Base-by-base conservation (phyloP, 2,329 filamentous ascomycete genomes). In the Diaporthe sp. region DNA sequence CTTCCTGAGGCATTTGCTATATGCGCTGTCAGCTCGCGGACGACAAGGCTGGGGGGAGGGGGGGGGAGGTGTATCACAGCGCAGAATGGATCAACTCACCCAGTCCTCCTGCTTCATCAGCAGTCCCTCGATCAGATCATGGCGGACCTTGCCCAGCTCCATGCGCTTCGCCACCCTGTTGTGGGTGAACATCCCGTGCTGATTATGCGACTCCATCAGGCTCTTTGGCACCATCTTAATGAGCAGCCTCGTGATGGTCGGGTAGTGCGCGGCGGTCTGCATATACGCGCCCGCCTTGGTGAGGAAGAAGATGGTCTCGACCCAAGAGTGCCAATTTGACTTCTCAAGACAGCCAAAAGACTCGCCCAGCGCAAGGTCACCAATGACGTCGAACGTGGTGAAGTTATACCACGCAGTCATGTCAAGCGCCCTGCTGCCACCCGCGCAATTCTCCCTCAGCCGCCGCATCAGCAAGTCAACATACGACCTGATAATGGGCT, bases 291-390 rank as follows among this genome's bases (percentile, higher is more conserved):
- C 47, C 10, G 52, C 6, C 47, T 72, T 75, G 47, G 74, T 64
- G 12, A 38, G 45, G 22, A 40, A 42, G 35, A 76, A 76, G 69
- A 76, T 69, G 54, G 72, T 74, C n/a, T 68, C 10, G 5, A 76
- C 69, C 75, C 75, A 76, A 7, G 72, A 70, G 64, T 76, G 75
- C 35, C 72, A 76, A 10, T 57, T 25, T 1, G 67, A 60, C 15
- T 38, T 54, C 35, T 76, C 68, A 1, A 76, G 73, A 13, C 75
- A 76, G 19, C 72, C 75, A 10, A 76, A 76, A 0, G 75, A 22
- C 42, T 76, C 75, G 17, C 75, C 75, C 19, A 76, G 74, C 6
- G 75, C 69, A 2, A 76, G 58, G 22, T 76, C 74, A 13, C 74
- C 72, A 4, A 75, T 71, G 35, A 75, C 45, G 19, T 75, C 74